A percentile compares a stretch with the other conserved stretches of the same genome.
Conservation (phyloP, 2,329 filamentous ascomycete genomes). For the Hypomyces rosellus region DNA sequence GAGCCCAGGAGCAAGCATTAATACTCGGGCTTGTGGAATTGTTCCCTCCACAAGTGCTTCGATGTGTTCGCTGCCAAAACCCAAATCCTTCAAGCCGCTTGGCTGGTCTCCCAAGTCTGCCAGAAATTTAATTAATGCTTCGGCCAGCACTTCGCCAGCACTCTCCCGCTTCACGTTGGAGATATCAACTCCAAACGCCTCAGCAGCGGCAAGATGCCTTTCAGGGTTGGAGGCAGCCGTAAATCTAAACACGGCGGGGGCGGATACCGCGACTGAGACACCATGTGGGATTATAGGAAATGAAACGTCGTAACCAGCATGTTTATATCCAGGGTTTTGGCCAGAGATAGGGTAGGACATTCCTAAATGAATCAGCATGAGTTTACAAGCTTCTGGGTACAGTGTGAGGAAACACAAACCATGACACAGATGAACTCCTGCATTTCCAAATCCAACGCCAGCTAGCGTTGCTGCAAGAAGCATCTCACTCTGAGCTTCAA, state of each 20-base stretch:
- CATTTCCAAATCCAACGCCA: slow-evolving; percentile 95
- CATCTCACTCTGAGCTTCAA: slow-evolving; percentile 93
- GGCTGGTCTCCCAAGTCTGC: slow-evolving; percentile 85
- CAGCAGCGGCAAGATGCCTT: slow-evolving; percentile 81
- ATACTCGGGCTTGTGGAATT: slow-evolving; percentile 80
- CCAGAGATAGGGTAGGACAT: slow-evolving; percentile 98
- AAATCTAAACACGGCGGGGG: slow-evolving; percentile 90
- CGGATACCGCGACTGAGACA: slow-evolving; percentile 88
- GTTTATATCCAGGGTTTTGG: slow-evolving; percentile 84
- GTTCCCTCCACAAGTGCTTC: slow-evolving; percentile 88
- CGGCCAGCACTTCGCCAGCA: slow-evolving; percentile 80
- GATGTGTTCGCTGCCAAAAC: slow-evolving; percentile 70
- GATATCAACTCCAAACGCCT: slow-evolving; percentile 85
- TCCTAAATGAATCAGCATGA: slow-evolving; percentile 38
- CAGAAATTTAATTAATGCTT: slow-evolving; percentile 77
- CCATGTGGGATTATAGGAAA: slow-evolving; percentile 87
- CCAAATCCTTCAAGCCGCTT: slow-evolving; percentile 72
- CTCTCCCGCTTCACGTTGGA: slow-evolving; percentile 81
- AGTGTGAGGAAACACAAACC: slow-evolving; percentile 32
- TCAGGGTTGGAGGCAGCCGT: slow-evolving; percentile 89
- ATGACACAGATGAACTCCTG: slow-evolving; percentile 77
- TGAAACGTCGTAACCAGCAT: slow-evolving; percentile 75
- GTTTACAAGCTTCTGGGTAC: not conserved
- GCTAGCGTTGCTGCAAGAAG: slow-evolving; percentile 88
- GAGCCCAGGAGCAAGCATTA: slow-evolving; percentile 85